Evolutionary conservation across 805 yeast genomes (phyloP).

Genomic region (Zygosaccharomyces siamensis): DNA sequence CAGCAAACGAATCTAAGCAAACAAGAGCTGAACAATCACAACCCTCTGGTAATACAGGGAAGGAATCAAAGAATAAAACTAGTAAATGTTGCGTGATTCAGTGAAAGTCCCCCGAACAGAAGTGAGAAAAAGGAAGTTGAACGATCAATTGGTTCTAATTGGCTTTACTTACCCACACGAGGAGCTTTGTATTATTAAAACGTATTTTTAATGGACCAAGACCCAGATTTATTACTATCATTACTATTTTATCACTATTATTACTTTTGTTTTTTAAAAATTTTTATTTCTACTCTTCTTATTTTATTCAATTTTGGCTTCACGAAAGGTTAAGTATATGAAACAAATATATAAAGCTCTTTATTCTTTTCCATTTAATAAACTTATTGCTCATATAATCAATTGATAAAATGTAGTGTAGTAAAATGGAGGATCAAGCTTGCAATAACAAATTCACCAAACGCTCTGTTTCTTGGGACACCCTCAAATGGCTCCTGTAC

Average conservation of each 20-base stretch:
- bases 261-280: neutral
- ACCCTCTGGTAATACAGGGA: conserved; percentile 1
- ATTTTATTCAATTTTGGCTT: neutral
- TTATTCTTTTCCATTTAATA: conserved; percentile 3
- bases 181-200: neutral
- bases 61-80: conserved; percentile 8
- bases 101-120: neutral
- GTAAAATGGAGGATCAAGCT: conserved; percentile 85
- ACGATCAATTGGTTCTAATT: no score
- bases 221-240: neutral
- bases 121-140: neutral
- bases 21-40: conserved; percentile 15
- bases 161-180: neutral
- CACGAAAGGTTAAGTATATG: neutral
- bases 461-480: conserved; percentile 56
- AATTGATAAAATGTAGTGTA: conserved; percentile 86
- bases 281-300: neutral
- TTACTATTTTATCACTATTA: neutral
- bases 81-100: conserved; percentile 17
- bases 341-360: conserved; percentile 3
- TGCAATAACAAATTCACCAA: conserved; percentile 86
- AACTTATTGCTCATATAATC: conserved; percentile 13
- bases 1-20: conserved; percentile 10
- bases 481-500: conserved; percentile 42
- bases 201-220: neutral